phyloP scores from a whole-genome alignment of 2,329 filamentous ascomycete species.

The Huntiella bhutanensis region DNA sequence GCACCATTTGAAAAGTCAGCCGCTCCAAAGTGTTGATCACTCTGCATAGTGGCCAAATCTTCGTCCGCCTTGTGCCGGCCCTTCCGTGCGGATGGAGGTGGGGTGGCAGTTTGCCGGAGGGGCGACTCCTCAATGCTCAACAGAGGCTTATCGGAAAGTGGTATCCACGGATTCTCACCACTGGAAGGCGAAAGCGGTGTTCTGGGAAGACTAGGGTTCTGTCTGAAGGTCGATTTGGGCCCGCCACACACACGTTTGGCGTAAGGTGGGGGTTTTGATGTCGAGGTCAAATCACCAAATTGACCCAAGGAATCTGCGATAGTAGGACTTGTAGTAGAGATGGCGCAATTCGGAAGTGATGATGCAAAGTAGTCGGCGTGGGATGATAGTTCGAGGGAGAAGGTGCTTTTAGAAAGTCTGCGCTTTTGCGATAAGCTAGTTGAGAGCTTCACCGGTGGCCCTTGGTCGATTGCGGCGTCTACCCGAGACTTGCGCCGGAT shows the following conservation, averaged over 20 bases:
- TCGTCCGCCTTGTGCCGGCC: slow-evolving; percentile 15
- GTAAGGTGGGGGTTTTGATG: not conserved
- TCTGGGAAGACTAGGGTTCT: not conserved
- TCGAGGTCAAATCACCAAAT: not conserved
- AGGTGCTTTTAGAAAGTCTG: slow-evolving; percentile 15
- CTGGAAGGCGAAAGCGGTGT: not conserved
- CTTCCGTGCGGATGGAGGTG: slow-evolving; percentile 38
- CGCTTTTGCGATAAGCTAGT: slow-evolving; percentile 19
- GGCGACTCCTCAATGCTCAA: not conserved
- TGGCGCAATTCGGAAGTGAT: slow-evolving; percentile 19
- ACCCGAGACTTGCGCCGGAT: too few relatives aligned
- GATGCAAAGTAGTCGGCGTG: slow-evolving; percentile 44
- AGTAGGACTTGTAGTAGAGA: too few relatives aligned
- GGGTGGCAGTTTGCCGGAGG: slow-evolving; percentile 34
- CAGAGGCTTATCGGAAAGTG: not conserved
- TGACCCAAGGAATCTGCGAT: too few relatives aligned
- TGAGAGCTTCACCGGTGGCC: slow-evolving; percentile 16
- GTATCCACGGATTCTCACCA: too few relatives aligned
- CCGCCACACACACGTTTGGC: not conserved
- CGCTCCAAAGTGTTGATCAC: slow-evolving; percentile 35
- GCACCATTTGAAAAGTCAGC: slow-evolving; percentile 30
- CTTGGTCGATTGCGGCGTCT: not conserved
- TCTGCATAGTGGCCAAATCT: slow-evolving; percentile 29
- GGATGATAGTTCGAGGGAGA: slow-evolving; percentile 33
- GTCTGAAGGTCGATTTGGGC: not conserved